Percentiles rank a stretch among this genome's conserved stretches.
These are phyloP conservation scores for Pholiota microspora DNA, from an alignment of 768 basidiomycete species.

Conservation along the genomic window DNA sequence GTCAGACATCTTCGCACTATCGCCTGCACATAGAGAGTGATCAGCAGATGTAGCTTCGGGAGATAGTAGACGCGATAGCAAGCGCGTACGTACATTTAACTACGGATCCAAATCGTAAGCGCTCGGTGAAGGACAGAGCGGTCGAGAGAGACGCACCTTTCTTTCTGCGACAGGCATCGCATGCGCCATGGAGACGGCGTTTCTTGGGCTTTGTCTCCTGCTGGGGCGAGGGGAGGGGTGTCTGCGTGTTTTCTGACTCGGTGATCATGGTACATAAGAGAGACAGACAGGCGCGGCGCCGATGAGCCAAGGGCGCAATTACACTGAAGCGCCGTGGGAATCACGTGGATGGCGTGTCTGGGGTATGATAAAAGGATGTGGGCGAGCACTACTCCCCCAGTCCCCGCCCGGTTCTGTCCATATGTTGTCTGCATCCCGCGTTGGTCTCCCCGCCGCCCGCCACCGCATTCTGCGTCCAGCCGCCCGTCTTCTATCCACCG, in stretches of 20 bases:
- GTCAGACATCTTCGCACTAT: conserved; percentile 58
- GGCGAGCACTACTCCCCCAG: neutral
- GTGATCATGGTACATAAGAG: neutral
- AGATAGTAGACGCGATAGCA: neutral
- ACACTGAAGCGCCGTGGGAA: neutral
- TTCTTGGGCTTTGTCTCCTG: conserved; percentile 25
- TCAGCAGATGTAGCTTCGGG: neutral
- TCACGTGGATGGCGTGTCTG: neutral
- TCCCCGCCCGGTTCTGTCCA: neutral
- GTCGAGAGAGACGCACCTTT: conserved; percentile 31
- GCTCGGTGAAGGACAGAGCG: neutral
- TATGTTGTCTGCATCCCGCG: conserved; percentile 25
- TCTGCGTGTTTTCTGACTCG: neutral
- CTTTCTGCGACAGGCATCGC: conserved; percentile 43
- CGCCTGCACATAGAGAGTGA: conserved; percentile 34
- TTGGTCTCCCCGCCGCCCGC: conserved; percentile 19
- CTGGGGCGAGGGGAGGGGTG: neutral
- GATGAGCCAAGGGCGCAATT: neutral
- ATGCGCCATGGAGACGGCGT: conserved; percentile 43
- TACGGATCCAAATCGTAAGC: conserved; percentile 11
- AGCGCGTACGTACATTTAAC: conserved; percentile 36
- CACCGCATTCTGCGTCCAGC: conserved; percentile 16
- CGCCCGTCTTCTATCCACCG: conserved; percentile 14
- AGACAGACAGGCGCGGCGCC: neutral
- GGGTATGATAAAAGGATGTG: conserved; percentile 2